A percentile compares a stretch with the other conserved stretches of the same genome.
Conservation (phyloP, 225 moss, liverwort and hornwort genomes). For the Neckera pumila region DNA sequence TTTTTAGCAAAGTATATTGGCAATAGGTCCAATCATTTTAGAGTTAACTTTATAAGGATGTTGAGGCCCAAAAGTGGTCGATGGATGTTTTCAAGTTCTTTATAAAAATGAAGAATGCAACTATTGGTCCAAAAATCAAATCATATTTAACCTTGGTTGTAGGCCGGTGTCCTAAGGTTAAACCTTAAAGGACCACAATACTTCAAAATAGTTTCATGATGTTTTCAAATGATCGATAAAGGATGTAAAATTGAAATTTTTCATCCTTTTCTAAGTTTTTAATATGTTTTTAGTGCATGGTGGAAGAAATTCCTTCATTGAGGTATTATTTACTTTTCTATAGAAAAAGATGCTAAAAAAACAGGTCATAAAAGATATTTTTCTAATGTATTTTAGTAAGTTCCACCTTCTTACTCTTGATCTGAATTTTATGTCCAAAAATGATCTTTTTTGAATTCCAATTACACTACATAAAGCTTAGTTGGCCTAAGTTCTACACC, state of each 20-base stretch:
- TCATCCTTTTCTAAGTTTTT: neutral
- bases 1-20: too few species aligned
- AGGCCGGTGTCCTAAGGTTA: too few species aligned
- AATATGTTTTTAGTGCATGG: neutral
- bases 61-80: too few species aligned
- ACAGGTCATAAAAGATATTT: neutral
- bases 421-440: neutral
- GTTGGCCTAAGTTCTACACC: accelerated
- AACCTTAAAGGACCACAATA: too few species aligned
- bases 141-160: too few species aligned
- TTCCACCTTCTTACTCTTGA: accelerated
- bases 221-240: neutral
- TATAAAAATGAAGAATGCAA: too few species aligned
- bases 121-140: too few species aligned
- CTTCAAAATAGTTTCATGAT: too few species aligned
- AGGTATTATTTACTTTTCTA: neutral
- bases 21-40: too few species aligned
- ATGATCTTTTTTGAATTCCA: neutral
- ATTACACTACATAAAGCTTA: neutral
- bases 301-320: neutral
- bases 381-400: neutral
- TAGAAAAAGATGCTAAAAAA: neutral
- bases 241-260: neutral
- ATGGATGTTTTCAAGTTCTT: too few species aligned
- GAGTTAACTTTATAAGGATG: too few species aligned